Conservation (phyloP, 257 asterid species). For the Jaltomata sinuosa region DNA sequence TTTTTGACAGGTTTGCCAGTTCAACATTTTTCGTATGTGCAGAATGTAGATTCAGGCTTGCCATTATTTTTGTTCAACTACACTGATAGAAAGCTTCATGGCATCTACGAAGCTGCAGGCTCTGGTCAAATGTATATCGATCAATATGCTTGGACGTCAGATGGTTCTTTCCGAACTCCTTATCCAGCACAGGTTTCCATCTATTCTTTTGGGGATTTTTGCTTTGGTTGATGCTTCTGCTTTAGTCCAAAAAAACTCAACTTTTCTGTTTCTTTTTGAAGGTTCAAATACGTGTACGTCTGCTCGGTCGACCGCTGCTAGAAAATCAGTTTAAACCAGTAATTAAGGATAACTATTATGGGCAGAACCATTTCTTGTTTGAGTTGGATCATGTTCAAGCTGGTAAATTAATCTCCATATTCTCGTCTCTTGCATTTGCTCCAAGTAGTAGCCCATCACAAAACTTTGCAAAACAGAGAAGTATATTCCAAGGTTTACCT, state of each 20-base stretch:
- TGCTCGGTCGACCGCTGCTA: constrained; percentile 41
- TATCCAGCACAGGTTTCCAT: constrained; percentile 77
- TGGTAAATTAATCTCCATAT: constrained; percentile 41
- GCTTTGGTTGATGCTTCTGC: background rate
- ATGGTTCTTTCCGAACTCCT: constrained; percentile 59
- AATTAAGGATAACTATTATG: constrained; percentile 62
- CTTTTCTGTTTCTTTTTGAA: constrained; percentile 20
- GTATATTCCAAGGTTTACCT: constrained; percentile 5
- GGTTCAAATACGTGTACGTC: constrained; percentile 65
- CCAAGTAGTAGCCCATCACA: constrained; percentile 25
- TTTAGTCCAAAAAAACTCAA: background rate
- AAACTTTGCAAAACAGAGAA: constrained; percentile 12
- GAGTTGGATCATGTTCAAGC: constrained; percentile 86
- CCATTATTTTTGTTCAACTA: constrained; percentile 79
- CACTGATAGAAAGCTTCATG: constrained; percentile 53
- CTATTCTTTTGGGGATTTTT: background rate
- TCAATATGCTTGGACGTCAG: constrained; percentile 83
- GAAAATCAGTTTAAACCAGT: constrained; percentile 65
- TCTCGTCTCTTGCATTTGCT: constrained; percentile 38
- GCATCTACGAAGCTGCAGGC: constrained; percentile 84
- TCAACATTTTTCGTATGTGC: constrained; percentile 48
- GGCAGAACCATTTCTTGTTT: constrained; percentile 52
- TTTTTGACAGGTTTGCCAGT: constrained; percentile 61
- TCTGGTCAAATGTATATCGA: constrained; percentile 57
- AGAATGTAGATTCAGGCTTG: constrained; percentile 68